Conservation (phyloP, 768 basidiomycete species). For the Hygrophorus pudorinus region DNA sequence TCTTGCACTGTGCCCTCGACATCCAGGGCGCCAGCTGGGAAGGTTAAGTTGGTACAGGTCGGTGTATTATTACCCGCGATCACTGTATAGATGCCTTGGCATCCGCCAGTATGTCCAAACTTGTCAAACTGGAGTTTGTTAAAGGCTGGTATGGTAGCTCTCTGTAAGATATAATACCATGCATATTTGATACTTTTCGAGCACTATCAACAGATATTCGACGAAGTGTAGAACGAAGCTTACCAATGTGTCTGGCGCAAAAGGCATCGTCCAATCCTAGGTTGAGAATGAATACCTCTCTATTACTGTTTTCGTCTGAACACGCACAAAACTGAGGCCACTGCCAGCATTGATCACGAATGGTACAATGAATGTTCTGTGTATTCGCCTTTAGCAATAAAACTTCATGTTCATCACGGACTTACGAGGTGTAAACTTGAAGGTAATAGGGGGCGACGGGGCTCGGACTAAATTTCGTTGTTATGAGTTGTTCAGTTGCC, state of each 20-base stretch:
- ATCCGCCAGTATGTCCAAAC: conserved; percentile 50
- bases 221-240: not conserved
- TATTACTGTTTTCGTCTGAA: not conserved
- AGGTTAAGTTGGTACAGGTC: conserved; percentile 42
- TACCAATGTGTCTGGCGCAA: conserved; percentile 46
- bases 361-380: conserved; percentile 40
- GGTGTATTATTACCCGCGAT: conserved; percentile 27
- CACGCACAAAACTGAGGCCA: conserved; percentile 37
- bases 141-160: not conserved
- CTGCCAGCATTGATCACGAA: conserved; percentile 40
- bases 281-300: not conserved
- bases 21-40: conserved; percentile 30
- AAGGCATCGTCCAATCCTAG: conserved; percentile 52
- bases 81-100: conserved; percentile 48
- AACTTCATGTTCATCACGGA: not conserved
- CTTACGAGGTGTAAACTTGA: conserved; percentile 54
- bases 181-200: conserved; percentile 50
- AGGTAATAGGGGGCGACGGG: conserved; percentile 48
- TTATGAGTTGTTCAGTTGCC: not conserved
- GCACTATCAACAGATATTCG: not conserved
- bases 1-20: conserved; percentile 32
- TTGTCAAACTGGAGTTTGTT: conserved; percentile 36
- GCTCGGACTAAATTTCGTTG: conserved; percentile 32
- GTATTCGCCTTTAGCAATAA: not conserved
- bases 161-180: conserved; percentile 33